Conservation (phyloP, 1,139 yeast species). For the Suhomyces terraborum region DNA sequence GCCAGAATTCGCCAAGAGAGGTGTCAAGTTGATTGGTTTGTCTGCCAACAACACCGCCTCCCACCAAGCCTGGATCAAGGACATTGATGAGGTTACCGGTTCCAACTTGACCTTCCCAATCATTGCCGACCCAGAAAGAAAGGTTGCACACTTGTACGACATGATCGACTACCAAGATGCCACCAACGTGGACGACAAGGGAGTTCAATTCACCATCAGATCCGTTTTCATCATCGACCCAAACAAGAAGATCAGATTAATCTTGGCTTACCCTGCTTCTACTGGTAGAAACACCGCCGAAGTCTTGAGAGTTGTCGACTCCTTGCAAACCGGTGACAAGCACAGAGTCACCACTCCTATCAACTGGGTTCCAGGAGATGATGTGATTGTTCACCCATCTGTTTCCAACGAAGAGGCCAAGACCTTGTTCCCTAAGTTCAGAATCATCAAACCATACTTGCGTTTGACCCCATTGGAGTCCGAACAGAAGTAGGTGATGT, state of each 20-base stretch:
- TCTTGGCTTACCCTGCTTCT: constrained; percentile 85
- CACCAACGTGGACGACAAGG: constrained; percentile 64
- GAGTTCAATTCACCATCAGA: constrained; percentile 78
- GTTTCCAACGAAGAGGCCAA: constrained; percentile 80
- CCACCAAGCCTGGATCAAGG: constrained; percentile 82
- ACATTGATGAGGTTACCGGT: constrained; percentile 79
- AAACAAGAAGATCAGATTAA: constrained; percentile 76
- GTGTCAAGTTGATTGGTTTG: constrained; percentile 81
- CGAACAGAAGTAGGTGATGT: not conserved
- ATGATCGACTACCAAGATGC: constrained; percentile 91
- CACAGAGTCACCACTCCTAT: constrained; percentile 84
- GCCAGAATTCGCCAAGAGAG: constrained; percentile 79
- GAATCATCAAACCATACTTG: constrained; percentile 80
- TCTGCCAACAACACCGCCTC: constrained; percentile 78
- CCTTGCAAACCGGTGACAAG: constrained; percentile 78
- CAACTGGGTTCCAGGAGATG: constrained; percentile 74
- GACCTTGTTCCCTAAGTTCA: constrained; percentile 78
- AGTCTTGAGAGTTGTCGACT: constrained; percentile 82
- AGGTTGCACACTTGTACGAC: constrained; percentile 81
- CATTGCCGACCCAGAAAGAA: constrained; percentile 79
- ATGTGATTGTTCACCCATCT: constrained; percentile 86
- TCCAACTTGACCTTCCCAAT: constrained; percentile 78
- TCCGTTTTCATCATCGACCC: constrained; percentile 90
- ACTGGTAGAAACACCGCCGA: constrained; percentile 90
- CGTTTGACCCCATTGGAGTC: constrained; percentile 27